These are phyloP conservation scores for Mycena epipterygia DNA, from an alignment of 768 basidiomycete genomes.

Conservation along the genomic window DNA sequence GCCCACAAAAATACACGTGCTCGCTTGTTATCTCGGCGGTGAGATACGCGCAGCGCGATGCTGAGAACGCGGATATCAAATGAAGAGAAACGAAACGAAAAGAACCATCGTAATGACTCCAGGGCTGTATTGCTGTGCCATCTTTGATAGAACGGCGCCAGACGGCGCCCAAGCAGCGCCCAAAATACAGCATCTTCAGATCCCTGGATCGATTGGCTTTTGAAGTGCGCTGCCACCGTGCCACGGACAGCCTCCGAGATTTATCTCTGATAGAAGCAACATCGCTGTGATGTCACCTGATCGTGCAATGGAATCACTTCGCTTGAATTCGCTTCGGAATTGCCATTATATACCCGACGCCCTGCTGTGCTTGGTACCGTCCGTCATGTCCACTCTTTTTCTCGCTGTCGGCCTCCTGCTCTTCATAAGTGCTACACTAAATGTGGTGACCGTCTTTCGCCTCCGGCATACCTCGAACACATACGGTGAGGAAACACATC, in stretches of 20 bases:
- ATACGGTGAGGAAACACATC: background rate
- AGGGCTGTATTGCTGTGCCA: background rate
- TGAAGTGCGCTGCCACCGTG: background rate
- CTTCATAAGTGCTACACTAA: slow-evolving; percentile 11
- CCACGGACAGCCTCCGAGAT: background rate
- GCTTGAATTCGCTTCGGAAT: background rate
- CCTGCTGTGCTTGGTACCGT: background rate
- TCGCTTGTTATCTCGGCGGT: background rate
- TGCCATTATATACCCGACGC: background rate
- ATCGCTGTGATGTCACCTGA: background rate
- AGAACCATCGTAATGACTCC: background rate
- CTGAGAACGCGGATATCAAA: background rate
- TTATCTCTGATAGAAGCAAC: background rate
- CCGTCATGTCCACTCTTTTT: slow-evolving; percentile 9
- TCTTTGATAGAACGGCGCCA: background rate
- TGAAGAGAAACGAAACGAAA: background rate
- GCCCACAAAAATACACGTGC: background rate
- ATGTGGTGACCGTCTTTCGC: slow-evolving; percentile 3
- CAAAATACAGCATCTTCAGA: background rate
- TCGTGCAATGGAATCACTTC: background rate
- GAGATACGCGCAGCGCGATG: background rate
- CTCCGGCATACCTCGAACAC: background rate
- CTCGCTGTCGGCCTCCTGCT: slow-evolving; percentile 1
- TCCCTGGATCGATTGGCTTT: background rate
- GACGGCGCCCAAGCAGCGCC: too few relatives aligned